A percentile compares a stretch with the other conserved stretches of the same genome.
phyloP scores from a whole-genome alignment of 176 grass and related monocot species.

The Ensete ventricosum region DNA sequence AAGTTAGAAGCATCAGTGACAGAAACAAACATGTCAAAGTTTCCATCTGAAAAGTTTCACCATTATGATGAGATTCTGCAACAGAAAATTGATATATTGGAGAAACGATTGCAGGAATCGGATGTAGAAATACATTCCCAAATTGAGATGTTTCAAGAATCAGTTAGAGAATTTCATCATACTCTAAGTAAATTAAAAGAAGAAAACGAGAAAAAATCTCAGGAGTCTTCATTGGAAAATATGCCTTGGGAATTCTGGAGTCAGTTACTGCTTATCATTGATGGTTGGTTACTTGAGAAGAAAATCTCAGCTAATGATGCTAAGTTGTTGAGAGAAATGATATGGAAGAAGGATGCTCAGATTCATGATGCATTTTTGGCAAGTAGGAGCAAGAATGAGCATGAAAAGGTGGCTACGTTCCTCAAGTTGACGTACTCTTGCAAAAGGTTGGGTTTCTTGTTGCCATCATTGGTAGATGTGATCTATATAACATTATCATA shows the following conservation, averaged over 20 bases:
- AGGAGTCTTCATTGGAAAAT: conserved; percentile 35
- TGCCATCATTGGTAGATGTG: not conserved
- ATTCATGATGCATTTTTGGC: conserved; percentile 71
- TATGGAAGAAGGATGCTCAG: conserved; percentile 54
- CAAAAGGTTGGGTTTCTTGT: conserved; percentile 40
- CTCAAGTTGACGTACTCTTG: conserved; percentile 51
- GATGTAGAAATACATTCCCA: conserved; percentile 60
- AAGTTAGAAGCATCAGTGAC: conserved; percentile 35
- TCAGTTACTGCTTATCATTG: conserved; percentile 61
- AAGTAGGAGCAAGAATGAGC: conserved; percentile 56
- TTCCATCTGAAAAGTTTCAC: conserved; percentile 25
- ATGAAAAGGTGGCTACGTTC: conserved; percentile 60
- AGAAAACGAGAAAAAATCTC: conserved; percentile 44
- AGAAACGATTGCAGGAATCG: conserved; percentile 51
- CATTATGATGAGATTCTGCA: conserved; percentile 52
- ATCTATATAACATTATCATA: not conserved
- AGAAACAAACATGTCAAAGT: conserved; percentile 36
- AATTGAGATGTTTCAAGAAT: conserved; percentile 74
- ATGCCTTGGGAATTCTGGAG: conserved; percentile 75
- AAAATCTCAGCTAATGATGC: conserved; percentile 61
- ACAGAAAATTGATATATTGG: conserved; percentile 53
- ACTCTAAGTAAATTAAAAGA: conserved; percentile 65
- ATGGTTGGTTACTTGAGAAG: conserved; percentile 91
- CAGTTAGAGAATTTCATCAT: conserved; percentile 66
- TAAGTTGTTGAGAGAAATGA: conserved; percentile 58